Conservation (phyloP, 1,284 basidiomycete species). For the Cutaneotrichosporon sp. region DNA sequence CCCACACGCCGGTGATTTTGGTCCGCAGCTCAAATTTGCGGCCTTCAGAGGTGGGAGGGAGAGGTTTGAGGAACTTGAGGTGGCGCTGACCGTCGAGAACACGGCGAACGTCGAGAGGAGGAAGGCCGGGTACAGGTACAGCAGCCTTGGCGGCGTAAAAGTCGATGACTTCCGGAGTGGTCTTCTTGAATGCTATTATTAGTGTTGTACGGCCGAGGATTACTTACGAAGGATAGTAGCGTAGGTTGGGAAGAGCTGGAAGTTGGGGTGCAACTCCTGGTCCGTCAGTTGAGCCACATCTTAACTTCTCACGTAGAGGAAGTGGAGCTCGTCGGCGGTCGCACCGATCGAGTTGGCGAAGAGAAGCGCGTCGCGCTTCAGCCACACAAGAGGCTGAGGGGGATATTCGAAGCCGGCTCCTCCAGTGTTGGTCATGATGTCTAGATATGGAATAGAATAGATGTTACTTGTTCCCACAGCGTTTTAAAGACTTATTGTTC, state of each 20-base stretch:
- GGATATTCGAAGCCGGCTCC: constrained; percentile 24
- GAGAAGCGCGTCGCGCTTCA: constrained; percentile 25
- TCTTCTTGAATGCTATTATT: constrained; percentile 22
- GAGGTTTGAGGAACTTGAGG: constrained; percentile 24
- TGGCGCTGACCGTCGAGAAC: constrained; percentile 27
- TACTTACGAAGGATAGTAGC: constrained; percentile 24
- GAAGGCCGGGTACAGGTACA: constrained; percentile 20
- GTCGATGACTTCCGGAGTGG: constrained; percentile 24
- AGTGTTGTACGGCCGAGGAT: not conserved
- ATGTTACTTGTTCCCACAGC: too few species aligned
- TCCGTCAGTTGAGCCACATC: not conserved
- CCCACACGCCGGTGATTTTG: constrained; percentile 26
- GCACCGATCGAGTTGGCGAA: constrained; percentile 30
- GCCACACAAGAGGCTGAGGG: constrained; percentile 18
- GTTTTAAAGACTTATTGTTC: not conserved
- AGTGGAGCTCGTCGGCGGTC: constrained; percentile 26
- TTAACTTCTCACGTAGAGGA: constrained; percentile 20
- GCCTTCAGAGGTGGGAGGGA: constrained; percentile 21
- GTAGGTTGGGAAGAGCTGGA: constrained; percentile 26
- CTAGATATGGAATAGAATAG: not conserved
- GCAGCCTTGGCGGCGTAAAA: constrained; percentile 22
- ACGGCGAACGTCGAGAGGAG: constrained; percentile 22
- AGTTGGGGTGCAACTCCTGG: constrained; percentile 27
- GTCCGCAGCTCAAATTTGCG: constrained; percentile 23
- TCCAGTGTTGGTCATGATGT: constrained; percentile 19